Base-by-base conservation (phyloP, 2,329 filamentous ascomycete species). In the Calonectria pseudoturangicola region DNA sequence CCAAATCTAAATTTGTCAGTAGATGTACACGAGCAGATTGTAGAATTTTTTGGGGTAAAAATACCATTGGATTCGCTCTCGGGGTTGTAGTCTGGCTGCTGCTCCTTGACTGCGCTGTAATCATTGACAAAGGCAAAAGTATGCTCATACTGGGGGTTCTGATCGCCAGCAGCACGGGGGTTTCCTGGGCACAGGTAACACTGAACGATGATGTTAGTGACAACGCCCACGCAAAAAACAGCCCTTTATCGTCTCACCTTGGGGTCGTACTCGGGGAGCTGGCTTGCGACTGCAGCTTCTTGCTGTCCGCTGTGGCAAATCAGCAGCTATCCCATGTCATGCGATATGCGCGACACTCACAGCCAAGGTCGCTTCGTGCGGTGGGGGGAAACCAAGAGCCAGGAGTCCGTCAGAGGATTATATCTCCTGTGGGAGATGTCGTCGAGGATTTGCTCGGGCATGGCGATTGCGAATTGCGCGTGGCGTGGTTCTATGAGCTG, bases 41-140 rank as follows among this genome's bases (percentile, higher is more conserved):
- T 1, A 18, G 18, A 15, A 8, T 25, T 28, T 47, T 8, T 8
- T 18, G 4, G 47, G 51, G 15, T 6, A 36, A 27, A 27, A 56
- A 25, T 76, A 82, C 83, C 80, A 77, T 89, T 82, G 28, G 83
- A 83, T 5, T 83, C 84, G 12, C 80, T 67, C 4, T 85, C 82
- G 2, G 85, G 84, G 43, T 83, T 81, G 84, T 98, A 99, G 60
- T 94, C 92, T 36, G 93, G 92, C 84, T 99, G 97, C 75, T 94
- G 89, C 85, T 98, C 96, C 86, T 98, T 98, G 64, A 99, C 96
- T 2, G 97, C 97, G 80, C 95, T 97, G 85, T 97, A 99, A 84
- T 99, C 97, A 81, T 99, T 99, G 77, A 98, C 94, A 81, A 99
- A 99, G 47, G 96, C 93, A 82, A 97, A 98, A 0, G 95, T 98